These are phyloP conservation scores for Cercospora janseana DNA, from an alignment of 2,329 filamentous ascomycete genomes.

Conservation along the genomic window DNA sequence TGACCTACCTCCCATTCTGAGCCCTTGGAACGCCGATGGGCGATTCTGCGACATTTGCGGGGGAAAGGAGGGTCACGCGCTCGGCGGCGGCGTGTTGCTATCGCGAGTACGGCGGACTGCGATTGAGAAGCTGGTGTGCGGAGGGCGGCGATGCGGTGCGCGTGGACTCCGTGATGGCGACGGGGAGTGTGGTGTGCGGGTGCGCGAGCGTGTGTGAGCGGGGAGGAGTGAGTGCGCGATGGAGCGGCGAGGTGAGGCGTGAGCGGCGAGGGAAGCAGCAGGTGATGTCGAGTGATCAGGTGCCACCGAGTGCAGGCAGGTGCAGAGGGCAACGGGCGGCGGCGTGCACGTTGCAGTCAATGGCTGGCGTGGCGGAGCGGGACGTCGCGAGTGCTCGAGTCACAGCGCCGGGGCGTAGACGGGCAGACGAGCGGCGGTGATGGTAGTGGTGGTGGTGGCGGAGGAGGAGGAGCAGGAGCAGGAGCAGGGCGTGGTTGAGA, in stretches of 20 bases:
- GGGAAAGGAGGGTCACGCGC: conserved; percentile 22
- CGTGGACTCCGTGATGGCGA: conserved; percentile 57
- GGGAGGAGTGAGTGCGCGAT: conserved; percentile 1
- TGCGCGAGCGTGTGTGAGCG: not conserved
- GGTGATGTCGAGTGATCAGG: conserved; percentile 8
- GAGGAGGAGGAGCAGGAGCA: not conserved
- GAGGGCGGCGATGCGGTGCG: conserved; percentile 36
- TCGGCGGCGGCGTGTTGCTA: conserved; percentile 35
- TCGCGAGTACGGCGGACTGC: conserved; percentile 43
- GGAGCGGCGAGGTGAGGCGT: not conserved
- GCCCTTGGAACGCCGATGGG: conserved; percentile 79
- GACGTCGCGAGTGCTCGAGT: too few relatives aligned
- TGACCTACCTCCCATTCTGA: conserved; percentile 95
- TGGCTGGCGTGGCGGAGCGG: not conserved
- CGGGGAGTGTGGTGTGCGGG: conserved; percentile 3
- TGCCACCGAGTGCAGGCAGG: conserved; percentile 1
- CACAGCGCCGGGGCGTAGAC: not conserved
- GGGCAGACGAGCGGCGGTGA: not conserved
- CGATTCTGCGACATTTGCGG: conserved; percentile 80
- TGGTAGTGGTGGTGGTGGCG: conserved; percentile 7
- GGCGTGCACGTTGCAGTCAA: not conserved
- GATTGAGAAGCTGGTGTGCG: conserved; percentile 49
- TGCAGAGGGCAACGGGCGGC: not conserved
- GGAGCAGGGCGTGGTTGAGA: not conserved
- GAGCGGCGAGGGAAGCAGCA: not conserved